Percentiles rank a stretch among this genome's conserved stretches.
Evolutionary conservation across 805 yeast species (phyloP).

Genomic region (Teunomyces panamensis): DNA sequence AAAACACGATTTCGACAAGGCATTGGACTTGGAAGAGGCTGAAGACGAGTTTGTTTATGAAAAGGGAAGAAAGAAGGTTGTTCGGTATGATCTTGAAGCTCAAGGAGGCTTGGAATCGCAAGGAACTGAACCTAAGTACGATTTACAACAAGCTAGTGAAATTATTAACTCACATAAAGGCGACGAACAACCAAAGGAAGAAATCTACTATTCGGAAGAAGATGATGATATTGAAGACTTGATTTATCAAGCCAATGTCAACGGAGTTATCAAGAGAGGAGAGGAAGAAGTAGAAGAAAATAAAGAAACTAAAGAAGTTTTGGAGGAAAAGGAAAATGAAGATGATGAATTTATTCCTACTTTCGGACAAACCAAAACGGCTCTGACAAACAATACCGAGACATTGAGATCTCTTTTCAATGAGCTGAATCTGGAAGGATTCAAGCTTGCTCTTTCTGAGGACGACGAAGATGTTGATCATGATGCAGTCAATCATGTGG

Average conservation of each 20-base stretch:
- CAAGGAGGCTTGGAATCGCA: constrained; percentile 21
- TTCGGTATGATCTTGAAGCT: constrained; percentile 33
- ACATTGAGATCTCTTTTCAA: constrained; percentile 59
- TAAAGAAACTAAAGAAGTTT: constrained; percentile 3
- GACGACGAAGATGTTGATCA: constrained; percentile 49
- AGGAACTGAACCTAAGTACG: constrained; percentile 3
- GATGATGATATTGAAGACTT: constrained; percentile 38
- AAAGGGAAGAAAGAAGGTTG: constrained; percentile 34
- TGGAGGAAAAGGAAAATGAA: constrained; percentile 7
- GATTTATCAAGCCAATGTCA: constrained; percentile 21
- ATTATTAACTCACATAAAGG: constrained; percentile 11
- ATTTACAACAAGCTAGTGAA: constrained; percentile 6
- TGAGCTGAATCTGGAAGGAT: constrained; percentile 17
- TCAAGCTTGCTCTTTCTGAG: constrained; percentile 40
- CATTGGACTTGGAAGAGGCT: constrained; percentile 35
- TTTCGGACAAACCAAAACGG: constrained; percentile 32
- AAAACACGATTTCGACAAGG: constrained; percentile 34
- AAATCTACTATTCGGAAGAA: constrained; percentile 34
- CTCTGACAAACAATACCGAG: constrained; percentile 49
- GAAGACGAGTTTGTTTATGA: constrained; percentile 29
- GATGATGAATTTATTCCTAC: constrained; percentile 51
- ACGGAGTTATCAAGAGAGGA: constrained; percentile 20
- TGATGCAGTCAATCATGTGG: constrained; percentile 20
- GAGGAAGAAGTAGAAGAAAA: constrained; percentile 25
- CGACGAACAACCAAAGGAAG: constrained; percentile 23